Evolutionary conservation across 2,329 filamentous ascomycete species (phyloP), one percentile per base, ranked within the genome.

Genomic region (Colletotrichum musicola): DNA sequence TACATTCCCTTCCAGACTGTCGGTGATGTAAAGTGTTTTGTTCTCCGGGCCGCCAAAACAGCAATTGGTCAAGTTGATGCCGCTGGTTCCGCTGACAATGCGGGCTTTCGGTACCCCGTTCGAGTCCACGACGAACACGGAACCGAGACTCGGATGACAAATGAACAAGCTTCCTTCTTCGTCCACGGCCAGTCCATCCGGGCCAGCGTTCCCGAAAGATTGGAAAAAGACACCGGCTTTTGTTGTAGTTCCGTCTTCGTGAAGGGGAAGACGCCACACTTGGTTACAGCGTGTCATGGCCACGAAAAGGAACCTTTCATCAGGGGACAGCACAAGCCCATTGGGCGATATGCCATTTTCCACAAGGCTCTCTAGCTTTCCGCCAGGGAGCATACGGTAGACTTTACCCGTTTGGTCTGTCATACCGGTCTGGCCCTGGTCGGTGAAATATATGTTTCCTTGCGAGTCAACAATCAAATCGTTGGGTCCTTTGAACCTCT

Each of bases 391-490:
- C 0, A 81, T 60, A 1, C 81, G 76, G 62, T 82, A 83, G 0
- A 83, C 79, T 12, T 76, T 75, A 0, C 81, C 81, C 0, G 80
- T 81, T 6, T 72, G 81, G 27, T 83, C 81, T 1, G 78, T 81
- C 72, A 83, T 77, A 4, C 81, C 80, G 0, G 81, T 82, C 55
- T 83, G 81, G 0, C 81, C 81, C 71, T 83, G 81, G 49, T 83
- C 81, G 1, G 81, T 83, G 42, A 83, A 83, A 72, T 81, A 83
- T 4, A 83, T 68, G 30, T 80, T 78, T 4, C 74, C 72, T 14
- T 75, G 75, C 0, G 77, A 80, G 30, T 80, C 79, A 4, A 82
- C 56, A 16, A 82, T 77, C 1, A 83, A 71, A 60, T 83, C 81
- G 55, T 83, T 83, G 0, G 77, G 78, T 0, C 81, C 81, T 61